phyloP scores from a whole-genome alignment of 192 early-diverging fungal species.

The Backusella sp. region DNA sequence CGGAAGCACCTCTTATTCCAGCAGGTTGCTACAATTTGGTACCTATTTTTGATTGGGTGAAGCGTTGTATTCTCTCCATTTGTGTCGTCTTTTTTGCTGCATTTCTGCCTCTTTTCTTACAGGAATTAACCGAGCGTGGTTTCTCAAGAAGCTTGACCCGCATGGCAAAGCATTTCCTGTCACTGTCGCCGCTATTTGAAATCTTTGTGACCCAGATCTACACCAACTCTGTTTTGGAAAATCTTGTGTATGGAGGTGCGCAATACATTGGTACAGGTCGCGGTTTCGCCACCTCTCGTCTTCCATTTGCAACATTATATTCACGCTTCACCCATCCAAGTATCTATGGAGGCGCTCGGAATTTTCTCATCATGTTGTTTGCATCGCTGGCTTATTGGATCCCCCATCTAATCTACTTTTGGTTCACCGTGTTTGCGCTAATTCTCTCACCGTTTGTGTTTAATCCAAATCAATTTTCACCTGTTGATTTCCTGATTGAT shows the following conservation, averaged over 20 bases:
- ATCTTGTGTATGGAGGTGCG: conserved; percentile 78
- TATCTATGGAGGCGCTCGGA: conserved; percentile 72
- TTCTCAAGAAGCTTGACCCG: conserved; percentile 68
- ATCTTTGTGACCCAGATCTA: conserved; percentile 87
- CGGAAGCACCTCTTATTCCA: conserved; percentile 41
- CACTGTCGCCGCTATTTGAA: conserved; percentile 81
- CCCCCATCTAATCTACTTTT: conserved; percentile 76
- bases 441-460: conserved; percentile 82
- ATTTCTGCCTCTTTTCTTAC: conserved; percentile 79
- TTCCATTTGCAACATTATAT: conserved; percentile 72
- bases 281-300: conserved; percentile 79
- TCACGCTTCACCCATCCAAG: conserved; percentile 73
- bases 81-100: conserved; percentile 79
- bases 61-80: conserved; percentile 77
- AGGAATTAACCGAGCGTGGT: conserved; percentile 83
- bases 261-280: conserved; percentile 86
- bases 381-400: conserved; percentile 71
- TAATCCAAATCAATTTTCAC: conserved; percentile 88
- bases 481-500: conserved; percentile 76
- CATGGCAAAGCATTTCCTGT: conserved; percentile 78
- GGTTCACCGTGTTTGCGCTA: conserved; percentile 76
- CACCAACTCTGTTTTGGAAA: conserved; percentile 76
- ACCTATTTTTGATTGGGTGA: conserved; percentile 79
- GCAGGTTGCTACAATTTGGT: conserved; percentile 69
- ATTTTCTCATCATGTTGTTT: conserved; percentile 72